Evolutionary conservation across 148 eudicot species (phyloP).

Genomic region (Linanthus parryae): DNA sequence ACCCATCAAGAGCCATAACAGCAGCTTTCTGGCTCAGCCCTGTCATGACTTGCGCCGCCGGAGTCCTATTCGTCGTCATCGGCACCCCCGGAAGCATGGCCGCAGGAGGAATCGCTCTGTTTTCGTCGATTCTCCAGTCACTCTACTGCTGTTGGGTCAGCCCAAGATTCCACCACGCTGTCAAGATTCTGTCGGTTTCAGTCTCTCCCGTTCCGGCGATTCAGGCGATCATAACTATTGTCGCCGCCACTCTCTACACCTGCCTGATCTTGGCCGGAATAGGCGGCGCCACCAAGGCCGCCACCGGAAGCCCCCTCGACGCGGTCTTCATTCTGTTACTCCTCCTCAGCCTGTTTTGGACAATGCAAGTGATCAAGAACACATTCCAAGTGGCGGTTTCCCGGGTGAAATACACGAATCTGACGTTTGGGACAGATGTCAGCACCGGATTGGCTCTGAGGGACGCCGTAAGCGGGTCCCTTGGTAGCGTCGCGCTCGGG

Average conservation of each 20-base stretch:
- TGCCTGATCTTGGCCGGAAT: slow-evolving; percentile 38
- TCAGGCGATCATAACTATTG: slow-evolving; percentile 9
- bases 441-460: slow-evolving; percentile 13
- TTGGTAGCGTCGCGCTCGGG: slow-evolving; percentile 41
- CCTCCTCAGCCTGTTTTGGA: slow-evolving; percentile 36
- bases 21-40: slow-evolving; percentile 58
- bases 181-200: slow-evolving; percentile 25
- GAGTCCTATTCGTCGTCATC: slow-evolving; percentile 31
- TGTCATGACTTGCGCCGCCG: slow-evolving; percentile 36
- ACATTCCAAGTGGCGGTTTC: slow-evolving; percentile 38
- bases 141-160: slow-evolving; percentile 58
- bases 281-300: slow-evolving; percentile 30
- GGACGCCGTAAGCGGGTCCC: slow-evolving; percentile 11
- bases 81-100: slow-evolving; percentile 41
- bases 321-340: slow-evolving; percentile 17
- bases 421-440: slow-evolving; percentile 24
- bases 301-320: slow-evolving; percentile 12
- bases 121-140: slow-evolving; percentile 31
- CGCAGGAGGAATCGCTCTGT: slow-evolving; percentile 25
- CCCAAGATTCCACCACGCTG: slow-evolving; percentile 36
- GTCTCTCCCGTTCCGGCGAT: slow-evolving; percentile 18
- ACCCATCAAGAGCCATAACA: slow-evolving; percentile 24
- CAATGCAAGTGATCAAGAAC: slow-evolving; percentile 54
- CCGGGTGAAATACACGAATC: slow-evolving; percentile 35
- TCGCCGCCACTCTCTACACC: slow-evolving; percentile 18